phyloP scores from a whole-genome alignment of 805 yeast genomes.

The Torulaspora indica region DNA sequence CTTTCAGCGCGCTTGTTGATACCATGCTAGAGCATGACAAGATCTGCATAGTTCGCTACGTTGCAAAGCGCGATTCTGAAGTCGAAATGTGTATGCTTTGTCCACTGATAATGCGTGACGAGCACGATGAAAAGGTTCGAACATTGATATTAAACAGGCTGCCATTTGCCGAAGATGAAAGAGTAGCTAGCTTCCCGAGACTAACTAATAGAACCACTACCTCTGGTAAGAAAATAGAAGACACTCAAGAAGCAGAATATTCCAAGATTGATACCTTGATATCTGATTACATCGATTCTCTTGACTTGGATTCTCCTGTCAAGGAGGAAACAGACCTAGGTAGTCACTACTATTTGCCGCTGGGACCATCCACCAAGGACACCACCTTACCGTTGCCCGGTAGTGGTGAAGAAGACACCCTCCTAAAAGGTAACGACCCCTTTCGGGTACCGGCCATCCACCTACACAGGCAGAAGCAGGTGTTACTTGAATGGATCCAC shows the following conservation, averaged over 20 bases:
- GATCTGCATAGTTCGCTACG: slow-evolving; percentile 61
- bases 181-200: slow-evolving; percentile 49
- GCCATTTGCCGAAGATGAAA: slow-evolving; percentile 74
- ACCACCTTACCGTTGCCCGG: slow-evolving; percentile 26
- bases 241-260: slow-evolving; percentile 32
- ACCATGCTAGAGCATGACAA: slow-evolving; percentile 46
- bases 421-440: slow-evolving; percentile 25
- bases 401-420: slow-evolving; percentile 10
- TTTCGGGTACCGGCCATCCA: slow-evolving; percentile 32
- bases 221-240: slow-evolving; percentile 26
- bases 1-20: slow-evolving; percentile 47
- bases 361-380: slow-evolving; percentile 18
- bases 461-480: slow-evolving; percentile 29
- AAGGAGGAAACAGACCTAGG: slow-evolving; percentile 1
- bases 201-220: slow-evolving; percentile 37
- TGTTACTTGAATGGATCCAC: slow-evolving; percentile 26
- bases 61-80: slow-evolving; percentile 45
- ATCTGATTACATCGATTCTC: slow-evolving; percentile 41
- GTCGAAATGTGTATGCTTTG: slow-evolving; percentile 51
- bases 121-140: slow-evolving; percentile 17
- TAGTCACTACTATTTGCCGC: slow-evolving; percentile 11
- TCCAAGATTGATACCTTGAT: slow-evolving; percentile 43
- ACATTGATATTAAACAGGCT: slow-evolving; percentile 50
- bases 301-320: slow-evolving; percentile 39
- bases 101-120: slow-evolving; percentile 40